These are phyloP conservation scores for Trichothecium sympodiale DNA, from an alignment of 2,329 filamentous ascomycete species.

Conservation along the genomic window DNA sequence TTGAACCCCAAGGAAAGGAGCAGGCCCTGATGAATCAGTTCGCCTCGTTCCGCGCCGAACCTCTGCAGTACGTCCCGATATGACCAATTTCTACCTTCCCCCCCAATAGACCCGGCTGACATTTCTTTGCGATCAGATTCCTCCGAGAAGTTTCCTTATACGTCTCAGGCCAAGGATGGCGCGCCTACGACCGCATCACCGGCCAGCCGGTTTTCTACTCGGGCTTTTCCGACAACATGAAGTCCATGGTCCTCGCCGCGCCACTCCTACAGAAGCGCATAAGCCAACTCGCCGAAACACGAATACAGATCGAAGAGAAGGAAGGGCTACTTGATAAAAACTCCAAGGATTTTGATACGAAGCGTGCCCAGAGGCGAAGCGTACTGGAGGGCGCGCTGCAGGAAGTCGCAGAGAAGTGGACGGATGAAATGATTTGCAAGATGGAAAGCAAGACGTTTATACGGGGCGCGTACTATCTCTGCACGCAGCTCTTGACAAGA, in stretches of 20 bases:
- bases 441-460: slow-evolving; percentile 95
- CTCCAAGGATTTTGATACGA: slow-evolving; percentile 38
- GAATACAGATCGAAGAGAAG: slow-evolving; percentile 64
- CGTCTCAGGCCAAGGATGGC: slow-evolving; percentile 89
- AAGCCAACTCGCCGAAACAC: slow-evolving; percentile 60
- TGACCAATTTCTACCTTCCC: background rate
- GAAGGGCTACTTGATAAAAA: slow-evolving; percentile 55
- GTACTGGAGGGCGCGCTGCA: slow-evolving; percentile 64
- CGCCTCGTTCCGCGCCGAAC: slow-evolving; percentile 69
- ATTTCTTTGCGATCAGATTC: slow-evolving; percentile 45
- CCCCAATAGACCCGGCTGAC: slow-evolving; percentile 6
- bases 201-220: slow-evolving; percentile 90
- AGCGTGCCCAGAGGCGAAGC: slow-evolving; percentile 42
- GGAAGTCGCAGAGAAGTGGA: slow-evolving; percentile 76
- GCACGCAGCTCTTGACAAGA: slow-evolving; percentile 76
- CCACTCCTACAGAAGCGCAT: slow-evolving; percentile 67
- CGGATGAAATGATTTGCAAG: slow-evolving; percentile 97
- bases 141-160: slow-evolving; percentile 88
- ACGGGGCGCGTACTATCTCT: slow-evolving; percentile 78
- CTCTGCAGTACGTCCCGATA: slow-evolving; percentile 37
- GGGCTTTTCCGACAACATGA: slow-evolving; percentile 89
- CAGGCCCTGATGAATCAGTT: slow-evolving; percentile 70
- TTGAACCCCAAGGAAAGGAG: slow-evolving; percentile 49
- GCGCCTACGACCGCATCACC: slow-evolving; percentile 81
- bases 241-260: slow-evolving; percentile 61